phyloP scores from a whole-genome alignment of 106 monocot species.

The Dioscorea dumetorum region DNA sequence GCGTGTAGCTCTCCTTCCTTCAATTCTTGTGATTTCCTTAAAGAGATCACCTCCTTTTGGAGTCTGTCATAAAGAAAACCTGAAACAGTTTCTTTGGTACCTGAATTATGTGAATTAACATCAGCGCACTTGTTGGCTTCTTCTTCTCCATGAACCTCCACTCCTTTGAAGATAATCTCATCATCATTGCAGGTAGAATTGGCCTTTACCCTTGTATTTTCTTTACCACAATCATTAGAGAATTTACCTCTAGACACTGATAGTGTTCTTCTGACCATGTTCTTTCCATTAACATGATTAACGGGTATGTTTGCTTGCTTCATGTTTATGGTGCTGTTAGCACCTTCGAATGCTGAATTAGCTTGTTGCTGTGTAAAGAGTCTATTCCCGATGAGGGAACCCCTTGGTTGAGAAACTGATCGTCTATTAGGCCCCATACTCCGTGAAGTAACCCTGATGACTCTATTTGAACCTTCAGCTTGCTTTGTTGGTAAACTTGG shows the following conservation, averaged over 20 bases:
- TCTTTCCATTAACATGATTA: conserved; percentile 10
- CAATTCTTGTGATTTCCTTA: conserved; percentile 27
- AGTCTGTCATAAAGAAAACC: conserved; percentile 46
- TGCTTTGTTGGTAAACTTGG: too few species aligned
- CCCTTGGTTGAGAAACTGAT: conserved; percentile 10
- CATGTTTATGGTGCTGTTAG: too few species aligned
- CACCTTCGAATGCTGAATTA: too few species aligned
- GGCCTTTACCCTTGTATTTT: conserved; percentile 17
- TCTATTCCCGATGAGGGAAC: too few species aligned
- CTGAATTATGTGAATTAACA: conserved; percentile 1
- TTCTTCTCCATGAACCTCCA: too few species aligned
- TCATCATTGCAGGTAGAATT: background rate
- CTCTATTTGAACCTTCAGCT: too few species aligned
- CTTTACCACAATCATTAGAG: conserved; percentile 27
- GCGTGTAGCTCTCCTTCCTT: conserved; percentile 20
- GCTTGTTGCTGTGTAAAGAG: too few species aligned
- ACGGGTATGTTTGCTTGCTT: too few species aligned
- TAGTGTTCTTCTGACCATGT: conserved; percentile 22
- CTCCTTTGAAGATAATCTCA: too few species aligned
- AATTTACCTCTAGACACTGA: conserved; percentile 25
- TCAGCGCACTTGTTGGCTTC: too few species aligned
- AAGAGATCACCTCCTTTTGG: conserved; percentile 33
- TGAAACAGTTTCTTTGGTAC: conserved; percentile 20
- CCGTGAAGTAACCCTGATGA: too few species aligned
- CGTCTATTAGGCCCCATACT: background rate